Base-by-base conservation (phyloP, 75 land plant species). In the Cryptomeria japonica region DNA sequence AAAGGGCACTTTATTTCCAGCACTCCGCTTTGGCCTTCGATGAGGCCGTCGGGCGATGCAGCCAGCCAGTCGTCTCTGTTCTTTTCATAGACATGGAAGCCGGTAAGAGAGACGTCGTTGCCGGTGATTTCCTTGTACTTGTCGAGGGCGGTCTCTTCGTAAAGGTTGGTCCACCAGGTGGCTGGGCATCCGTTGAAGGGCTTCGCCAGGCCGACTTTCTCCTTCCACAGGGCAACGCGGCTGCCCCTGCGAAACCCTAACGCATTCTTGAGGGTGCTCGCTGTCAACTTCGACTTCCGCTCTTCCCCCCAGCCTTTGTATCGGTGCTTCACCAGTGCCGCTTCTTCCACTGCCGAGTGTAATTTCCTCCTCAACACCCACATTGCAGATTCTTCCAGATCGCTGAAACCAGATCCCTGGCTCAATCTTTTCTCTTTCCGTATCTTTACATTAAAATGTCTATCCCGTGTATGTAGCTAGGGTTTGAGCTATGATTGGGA, bases 1-100 rank as follows among this genome's bases (percentile, higher is more conserved):
- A 91, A 90, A 12, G 98, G 98, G 87, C 98, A 96, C 86, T 96
- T 96, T 16, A 96, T 90, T 91, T 96, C 95, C 31, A 96, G 72
- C 12, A 96, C 77, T 19, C 98, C 98, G 11, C 53, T 89, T 80
- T 84, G 41, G 2, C 18, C 47, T 11, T 88, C 89, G 77, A 95
- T 83, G 38, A 92, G 56, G 39, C 93, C 96, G 88, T 94, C 96
- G 3, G 96, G 95, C 19, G 97, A 95, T 28, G 94, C 95, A 12
- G 94, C 98, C 3, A 95, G 87, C 98, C 96, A 96, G n/a, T 79
- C 90, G 73, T 91, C 89, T 49, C 90, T 90, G 1, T 80, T 87
- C 44, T 88, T 88, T 15, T 87, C 87, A 73, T 92, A 92, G 31
- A 94, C 88, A 83, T 88, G 91, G 91, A 95, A 96, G 39, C 88